These are phyloP conservation scores for Mycena sp. DNA, from an alignment of 1,284 basidiomycete species.

Conservation along the genomic window DNA sequence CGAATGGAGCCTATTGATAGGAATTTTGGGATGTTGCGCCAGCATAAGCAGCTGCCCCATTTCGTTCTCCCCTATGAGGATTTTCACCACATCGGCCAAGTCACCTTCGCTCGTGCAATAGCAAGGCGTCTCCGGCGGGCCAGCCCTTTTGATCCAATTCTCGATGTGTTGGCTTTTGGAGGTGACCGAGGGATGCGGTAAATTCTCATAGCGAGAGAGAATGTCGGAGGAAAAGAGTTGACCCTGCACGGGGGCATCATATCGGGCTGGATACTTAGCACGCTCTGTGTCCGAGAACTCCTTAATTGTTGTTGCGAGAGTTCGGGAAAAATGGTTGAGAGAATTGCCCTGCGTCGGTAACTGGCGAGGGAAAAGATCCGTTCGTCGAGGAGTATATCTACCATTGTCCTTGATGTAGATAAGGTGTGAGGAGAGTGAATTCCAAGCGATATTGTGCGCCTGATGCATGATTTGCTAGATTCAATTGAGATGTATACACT, in stretches of 20 bases:
- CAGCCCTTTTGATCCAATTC: constrained; percentile 39
- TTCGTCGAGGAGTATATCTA: constrained; percentile 35
- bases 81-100: constrained; percentile 45
- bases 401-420: constrained; percentile 40
- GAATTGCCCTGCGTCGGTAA: constrained; percentile 29
- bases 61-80: constrained; percentile 44
- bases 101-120: constrained; percentile 36
- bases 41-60: constrained; percentile 44
- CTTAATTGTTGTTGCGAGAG: constrained; percentile 34
- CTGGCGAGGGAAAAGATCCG: constrained; percentile 35
- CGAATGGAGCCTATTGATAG: constrained; percentile 34
- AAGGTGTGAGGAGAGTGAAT: constrained; percentile 40
- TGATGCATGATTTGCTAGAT: constrained; percentile 48
- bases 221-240: constrained; percentile 38
- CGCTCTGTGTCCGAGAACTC: constrained; percentile 45
- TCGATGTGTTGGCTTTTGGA: constrained; percentile 40
- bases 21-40: constrained; percentile 44
- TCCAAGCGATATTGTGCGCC: constrained; percentile 47
- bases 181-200: constrained; percentile 32
- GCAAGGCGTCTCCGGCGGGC: not conserved
- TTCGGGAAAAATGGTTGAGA: constrained; percentile 42
- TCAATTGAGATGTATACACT: not conserved
- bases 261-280: constrained; percentile 35
- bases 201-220: constrained; percentile 37
- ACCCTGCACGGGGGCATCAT: constrained; percentile 24